A percentile compares a stretch with the other conserved stretches of the same genome.
phyloP scores from a whole-genome alignment of 2,329 filamentous ascomycete species.

The Phaeosphaeriaceae sp. region DNA sequence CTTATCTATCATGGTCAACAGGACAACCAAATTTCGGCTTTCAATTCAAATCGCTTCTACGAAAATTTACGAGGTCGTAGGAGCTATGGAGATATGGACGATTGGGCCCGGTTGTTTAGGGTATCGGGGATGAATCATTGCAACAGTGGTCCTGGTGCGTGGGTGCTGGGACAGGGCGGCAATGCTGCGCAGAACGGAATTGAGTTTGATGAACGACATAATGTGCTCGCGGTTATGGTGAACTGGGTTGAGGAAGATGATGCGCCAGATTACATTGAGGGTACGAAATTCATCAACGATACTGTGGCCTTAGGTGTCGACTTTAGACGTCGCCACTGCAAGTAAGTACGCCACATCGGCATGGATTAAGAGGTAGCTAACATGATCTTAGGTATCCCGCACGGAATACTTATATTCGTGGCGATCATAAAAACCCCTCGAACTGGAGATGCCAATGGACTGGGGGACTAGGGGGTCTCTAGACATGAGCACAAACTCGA shows the following conservation, averaged over 20 bases:
- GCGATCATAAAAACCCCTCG: too few relatives aligned
- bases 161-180: slow-evolving; percentile 35
- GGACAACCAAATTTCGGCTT: slow-evolving; percentile 53
- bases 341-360: slow-evolving; percentile 13
- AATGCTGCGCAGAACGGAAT: slow-evolving; percentile 24
- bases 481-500: too few relatives aligned
- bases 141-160: slow-evolving; percentile 54
- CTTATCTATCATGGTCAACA: slow-evolving; percentile 53
- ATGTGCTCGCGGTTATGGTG: slow-evolving; percentile 51
- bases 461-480: background rate
- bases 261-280: slow-evolving; percentile 47
- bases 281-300: slow-evolving; percentile 47
- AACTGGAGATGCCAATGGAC: background rate
- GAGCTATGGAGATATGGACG: slow-evolving; percentile 18
- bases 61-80: slow-evolving; percentile 42
- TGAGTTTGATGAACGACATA: slow-evolving; percentile 18
- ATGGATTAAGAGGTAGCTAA: too few relatives aligned
- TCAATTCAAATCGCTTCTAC: slow-evolving; percentile 55
- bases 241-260: slow-evolving; percentile 51
- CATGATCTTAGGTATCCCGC: too few relatives aligned
- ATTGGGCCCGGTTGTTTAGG: slow-evolving; percentile 57
- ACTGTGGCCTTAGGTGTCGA: slow-evolving; percentile 48
- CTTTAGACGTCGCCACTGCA: slow-evolving; percentile 57
- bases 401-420: too few relatives aligned
- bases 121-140: slow-evolving; percentile 62